Evolutionary conservation across 352 stramenopile genomes (phyloP), one percentile per base, ranked within the genome.

Genomic region (Pythium guiyangense): DNA sequence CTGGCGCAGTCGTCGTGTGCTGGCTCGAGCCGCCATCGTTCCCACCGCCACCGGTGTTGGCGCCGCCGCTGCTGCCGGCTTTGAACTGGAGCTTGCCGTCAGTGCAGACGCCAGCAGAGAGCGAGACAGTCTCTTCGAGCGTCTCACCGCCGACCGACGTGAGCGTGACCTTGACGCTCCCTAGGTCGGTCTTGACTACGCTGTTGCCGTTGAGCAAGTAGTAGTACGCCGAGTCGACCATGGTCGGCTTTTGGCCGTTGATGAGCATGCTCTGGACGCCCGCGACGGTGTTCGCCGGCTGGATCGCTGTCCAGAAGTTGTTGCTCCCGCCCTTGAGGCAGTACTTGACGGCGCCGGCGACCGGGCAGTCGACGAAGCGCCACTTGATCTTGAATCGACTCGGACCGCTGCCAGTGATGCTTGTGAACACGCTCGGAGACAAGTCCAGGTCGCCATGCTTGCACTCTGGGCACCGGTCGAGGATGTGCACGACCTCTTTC

Each of bases 381-480:
- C 71, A 79, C 25, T 62, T 53, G 50, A 79, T 71, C 59, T 66
- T 64, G 47, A 60, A 62, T 11, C 69, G 69, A 25, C 55, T 66
- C 9, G 67, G 69, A 3, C 31, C 40, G 22, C 27, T 58, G 22
- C 73, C 73, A 14, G 73, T 82, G 54, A 82, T 47, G 8, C 50
- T 57, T 0, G 58, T 37, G 54, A 77, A 82, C 20, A 82, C 67
- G 3, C 48, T 63, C 1, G 69, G 66, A n/a, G 67, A 79, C 17
- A 88, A 46, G 70, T 84, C 55, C 63, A 79, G 49, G 50, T 87
- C 80, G 35, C 83, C 83, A n/a, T 85, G 44, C 29, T 61, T 62
- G 68, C 83, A 92, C 60, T 90, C 83, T 1, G 83, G 83, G 50
- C 83, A 92, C 4, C 75, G 74, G 60, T 92, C 80, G 11, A 88